Evolutionary conservation across 495 filamentous ascomycete species (phyloP), one percentile per base, ranked within the genome.

Genomic region (Achaetomiella virescens): DNA sequence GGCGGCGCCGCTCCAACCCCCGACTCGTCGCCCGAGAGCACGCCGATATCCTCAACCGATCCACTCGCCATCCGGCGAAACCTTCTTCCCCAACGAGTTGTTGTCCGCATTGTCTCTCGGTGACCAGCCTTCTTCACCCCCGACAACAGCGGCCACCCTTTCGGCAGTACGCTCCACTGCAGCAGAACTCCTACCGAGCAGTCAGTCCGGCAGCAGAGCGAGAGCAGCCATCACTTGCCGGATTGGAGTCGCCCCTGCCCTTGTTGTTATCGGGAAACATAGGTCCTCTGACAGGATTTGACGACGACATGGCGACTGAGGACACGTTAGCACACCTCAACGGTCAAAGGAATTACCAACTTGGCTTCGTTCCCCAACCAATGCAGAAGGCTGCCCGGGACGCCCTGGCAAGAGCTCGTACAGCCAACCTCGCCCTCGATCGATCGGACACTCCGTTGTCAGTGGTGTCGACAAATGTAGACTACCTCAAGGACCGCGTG

Each of bases 181-280:
- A 76, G 60, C 75, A 78, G 50, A 77, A 77, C 48, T 69, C 68
- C 51, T 73, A 77, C 46, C 69, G 75, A 48, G 75, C 75, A 2
- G 58, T 70, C 40, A 73, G 66, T 37, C 74, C 73, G 3, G 27
- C 45, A 15, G 12, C 20, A 27, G 61, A 61, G 15, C 21, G 37
- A 20, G 61, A 62, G 29, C 24, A 27, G 11, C 15, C 37, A 0
- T 3, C 17, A 2, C 15, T 54, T 10, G 2, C 43, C 15, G 48
- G 52, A 2, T 7, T 36, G 21, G 52, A 27, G 8, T 66, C 67
- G 67, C 20, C 66, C 20, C 5, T 52, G n/a, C 59, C 62, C 10
- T 55, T 24, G 40, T 60, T 62, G 11, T 57, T 58, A 47, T 61
- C 62, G 6, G 66, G 60, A 35, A 64, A 64, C 54, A 18, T 65